Conservation (phyloP, 1,284 basidiomycete species). For the Salmacisia buchloeana region DNA sequence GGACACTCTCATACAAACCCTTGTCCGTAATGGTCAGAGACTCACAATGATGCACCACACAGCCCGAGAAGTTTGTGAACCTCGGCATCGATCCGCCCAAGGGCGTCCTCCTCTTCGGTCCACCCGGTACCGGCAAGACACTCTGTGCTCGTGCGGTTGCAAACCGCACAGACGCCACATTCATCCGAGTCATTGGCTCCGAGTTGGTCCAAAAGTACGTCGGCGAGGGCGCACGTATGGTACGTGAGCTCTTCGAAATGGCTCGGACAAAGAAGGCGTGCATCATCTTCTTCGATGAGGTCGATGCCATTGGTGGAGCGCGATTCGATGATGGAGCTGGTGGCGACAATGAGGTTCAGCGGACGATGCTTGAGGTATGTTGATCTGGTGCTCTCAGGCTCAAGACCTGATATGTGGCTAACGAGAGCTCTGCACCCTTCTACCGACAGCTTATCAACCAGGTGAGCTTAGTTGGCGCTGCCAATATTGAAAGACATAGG, state of each 20-base stretch:
- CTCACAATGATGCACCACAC: slow-evolving; percentile 1
- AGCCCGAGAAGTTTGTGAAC: slow-evolving; percentile 96
- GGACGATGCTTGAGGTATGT: slow-evolving; percentile 92
- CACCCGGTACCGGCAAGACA: slow-evolving; percentile 97
- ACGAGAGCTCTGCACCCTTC: not conserved
- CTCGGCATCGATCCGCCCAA: slow-evolving; percentile 99
- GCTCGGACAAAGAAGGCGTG: slow-evolving; percentile 97
- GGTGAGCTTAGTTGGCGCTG: not conserved
- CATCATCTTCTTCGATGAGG: slow-evolving; percentile 99
- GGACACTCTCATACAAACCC: no score
- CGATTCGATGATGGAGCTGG: slow-evolving; percentile 98
- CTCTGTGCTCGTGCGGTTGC: slow-evolving; percentile 97
- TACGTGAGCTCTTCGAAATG: slow-evolving; percentile 98
- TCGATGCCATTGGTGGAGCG: slow-evolving; percentile 96
- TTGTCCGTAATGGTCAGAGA: no score
- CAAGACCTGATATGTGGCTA: not conserved
- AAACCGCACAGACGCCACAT: slow-evolving; percentile 97
- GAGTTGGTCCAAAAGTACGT: slow-evolving; percentile 99
- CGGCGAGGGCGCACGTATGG: slow-evolving; percentile 97
- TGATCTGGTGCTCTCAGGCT: not conserved
- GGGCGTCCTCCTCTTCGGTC: slow-evolving; percentile 88
- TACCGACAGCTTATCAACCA: slow-evolving; percentile 1
- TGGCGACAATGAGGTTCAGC: slow-evolving; percentile 97
- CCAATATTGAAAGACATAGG: no score
- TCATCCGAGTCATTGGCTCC: slow-evolving; percentile 97